Base-by-base conservation (phyloP, 179 eudicot species). In the Spergularia azorica region DNA sequence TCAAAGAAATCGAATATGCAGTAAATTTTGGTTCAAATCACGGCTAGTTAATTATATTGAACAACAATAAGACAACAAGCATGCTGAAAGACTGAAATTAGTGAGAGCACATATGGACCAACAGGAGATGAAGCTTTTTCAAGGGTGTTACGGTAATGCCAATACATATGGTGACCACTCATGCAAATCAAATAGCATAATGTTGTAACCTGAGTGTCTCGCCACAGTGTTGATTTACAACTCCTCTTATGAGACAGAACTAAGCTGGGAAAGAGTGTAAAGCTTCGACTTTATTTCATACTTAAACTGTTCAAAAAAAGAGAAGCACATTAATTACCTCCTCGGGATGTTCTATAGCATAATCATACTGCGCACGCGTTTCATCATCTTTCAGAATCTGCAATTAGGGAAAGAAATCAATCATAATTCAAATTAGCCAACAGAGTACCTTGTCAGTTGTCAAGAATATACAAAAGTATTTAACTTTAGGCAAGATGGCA, bases 261-360 rank as follows among this genome's bases (percentile, higher is more conserved):
- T 61, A 61, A 78, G 50, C 38, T 71, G 41, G 73, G 13, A 43
- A 41, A 14, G 58, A 60, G 71, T 17, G 59, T 16, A 12, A 66
- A n/a, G 1, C 21, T 26, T 26, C 32, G 32, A 26, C 39, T 58
- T 32, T 39, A 2, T 15, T 21, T 36, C 41, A 76, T 15, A 36
- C 14, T 13, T 57, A 11, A 6, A 48, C 43, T 57, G 32, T 38
- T 14, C 36, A 17, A 2, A 18, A 20, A 52, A 5, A 46, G 2
- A 18, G 16, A 38, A 55, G 54, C 17, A 56, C 54, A 55, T 4
- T 15, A 39, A 54, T 81, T 74, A 93, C 98, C 93, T 95, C 98
- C 81, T 95, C 98, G 16, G 97, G 98, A 89, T 95, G 98, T 77
- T 81, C 98, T 79, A 95, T 87, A 63, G 98, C 98, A 85, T 95